Conservation (phyloP, 768 basidiomycete genomes). For the Dacryopinax spathularia region DNA sequence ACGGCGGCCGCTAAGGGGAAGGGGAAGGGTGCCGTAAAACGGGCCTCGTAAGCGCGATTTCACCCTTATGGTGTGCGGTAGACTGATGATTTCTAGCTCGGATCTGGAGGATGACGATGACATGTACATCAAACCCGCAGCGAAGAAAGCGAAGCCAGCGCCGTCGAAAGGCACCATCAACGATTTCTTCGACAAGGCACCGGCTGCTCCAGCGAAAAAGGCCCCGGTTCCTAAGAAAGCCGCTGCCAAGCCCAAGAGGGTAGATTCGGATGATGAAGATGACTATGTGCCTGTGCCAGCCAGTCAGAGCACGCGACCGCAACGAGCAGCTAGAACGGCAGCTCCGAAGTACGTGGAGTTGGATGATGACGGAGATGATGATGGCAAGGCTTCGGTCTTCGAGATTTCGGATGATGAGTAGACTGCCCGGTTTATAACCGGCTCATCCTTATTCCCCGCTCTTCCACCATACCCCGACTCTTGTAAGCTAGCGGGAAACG, state of each 20-base stretch:
- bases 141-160: slow-evolving; percentile 7
- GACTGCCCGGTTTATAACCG: not conserved
- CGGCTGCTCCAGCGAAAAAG: slow-evolving; percentile 7
- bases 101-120: slow-evolving; percentile 37
- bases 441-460: too few species aligned
- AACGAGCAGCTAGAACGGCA: slow-evolving; percentile 17
- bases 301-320: slow-evolving; percentile 15
- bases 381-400: not conserved
- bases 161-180: slow-evolving; percentile 17
- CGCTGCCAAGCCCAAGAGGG: slow-evolving; percentile 27
- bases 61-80: slow-evolving; percentile 20
- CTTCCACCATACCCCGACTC: too few species aligned
- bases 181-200: slow-evolving; percentile 8
- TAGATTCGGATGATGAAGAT: slow-evolving; percentile 10
- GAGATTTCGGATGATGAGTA: slow-evolving; percentile 1
- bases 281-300: slow-evolving; percentile 15
- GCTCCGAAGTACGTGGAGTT: slow-evolving; percentile 19
- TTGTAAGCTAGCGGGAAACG: too few species aligned
- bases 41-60: slow-evolving; percentile 3
- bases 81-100: slow-evolving; percentile 36
- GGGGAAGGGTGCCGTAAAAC: slow-evolving; percentile 9
- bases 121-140: slow-evolving; percentile 16
- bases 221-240: slow-evolving; percentile 5
- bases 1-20: slow-evolving; percentile 14
- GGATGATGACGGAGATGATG: slow-evolving; percentile 17